Evolutionary conservation across 148 eudicot species (phyloP).

Genomic region (Tetragonia tetragonoides): DNA sequence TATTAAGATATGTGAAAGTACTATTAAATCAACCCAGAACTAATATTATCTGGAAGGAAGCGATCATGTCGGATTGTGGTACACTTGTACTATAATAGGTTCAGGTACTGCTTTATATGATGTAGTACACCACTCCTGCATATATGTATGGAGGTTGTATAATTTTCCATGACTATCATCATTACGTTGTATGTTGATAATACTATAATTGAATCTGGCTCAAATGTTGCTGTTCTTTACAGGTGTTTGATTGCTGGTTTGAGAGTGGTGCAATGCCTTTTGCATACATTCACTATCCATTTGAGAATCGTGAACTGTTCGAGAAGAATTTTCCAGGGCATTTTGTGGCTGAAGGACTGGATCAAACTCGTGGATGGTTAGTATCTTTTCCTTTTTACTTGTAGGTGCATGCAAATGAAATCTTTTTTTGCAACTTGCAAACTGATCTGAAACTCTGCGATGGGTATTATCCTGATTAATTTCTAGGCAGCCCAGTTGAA

Average conservation of each 20-base stretch:
- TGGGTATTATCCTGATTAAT: neutral
- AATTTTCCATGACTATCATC: neutral
- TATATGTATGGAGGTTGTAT: neutral
- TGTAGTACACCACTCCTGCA: neutral
- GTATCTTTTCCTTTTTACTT: constrained; percentile 23
- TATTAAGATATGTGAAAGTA: neutral
- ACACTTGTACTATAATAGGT: neutral
- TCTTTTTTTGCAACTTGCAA: neutral
- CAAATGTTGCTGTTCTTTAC: constrained; percentile 14
- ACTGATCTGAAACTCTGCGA: neutral
- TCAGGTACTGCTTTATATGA: neutral
- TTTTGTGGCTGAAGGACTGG: constrained; percentile 98
- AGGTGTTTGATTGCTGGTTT: constrained; percentile 99
- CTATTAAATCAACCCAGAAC: neutral
- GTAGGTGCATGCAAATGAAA: neutral
- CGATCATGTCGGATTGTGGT: neutral
- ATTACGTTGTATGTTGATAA: neutral
- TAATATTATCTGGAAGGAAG: neutral
- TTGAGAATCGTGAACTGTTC: constrained; percentile 81
- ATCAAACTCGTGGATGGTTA: constrained; percentile 98
- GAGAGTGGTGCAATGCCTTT: constrained; percentile 99
- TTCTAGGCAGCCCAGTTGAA: neutral
- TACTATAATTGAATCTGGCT: neutral
- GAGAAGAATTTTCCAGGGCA: constrained; percentile 90
- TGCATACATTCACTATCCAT: constrained; percentile 95